Conservation (phyloP, 2,329 filamentous ascomycete genomes). For the Chalaropsis ovoidea region DNA sequence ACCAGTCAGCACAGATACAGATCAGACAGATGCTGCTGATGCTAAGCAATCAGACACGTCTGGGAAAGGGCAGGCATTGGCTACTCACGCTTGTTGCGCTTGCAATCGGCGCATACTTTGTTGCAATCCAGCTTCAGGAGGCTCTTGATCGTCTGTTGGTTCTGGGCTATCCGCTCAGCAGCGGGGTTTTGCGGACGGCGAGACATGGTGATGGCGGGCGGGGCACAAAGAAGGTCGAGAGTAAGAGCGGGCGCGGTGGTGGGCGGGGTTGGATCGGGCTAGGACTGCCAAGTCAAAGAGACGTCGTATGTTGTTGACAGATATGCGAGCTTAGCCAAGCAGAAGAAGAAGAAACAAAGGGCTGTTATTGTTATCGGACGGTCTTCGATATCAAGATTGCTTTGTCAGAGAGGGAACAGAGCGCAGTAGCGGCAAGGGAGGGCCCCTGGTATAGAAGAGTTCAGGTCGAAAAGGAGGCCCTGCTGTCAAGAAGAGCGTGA, state of each 20-base stretch:
- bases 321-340: background rate
- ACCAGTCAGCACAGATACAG: slow-evolving; percentile 20
- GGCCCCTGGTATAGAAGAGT: background rate
- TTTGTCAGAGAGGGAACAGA: slow-evolving; percentile 11
- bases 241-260: too few species aligned
- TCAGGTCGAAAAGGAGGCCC: background rate
- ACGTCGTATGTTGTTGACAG: background rate
- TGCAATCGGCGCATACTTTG: slow-evolving; percentile 97
- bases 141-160: slow-evolving; percentile 86
- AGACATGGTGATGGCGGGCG: slow-evolving; percentile 51
- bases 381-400: slow-evolving; percentile 9
- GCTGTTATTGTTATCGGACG: background rate
- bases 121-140: slow-evolving; percentile 90
- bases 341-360: background rate
- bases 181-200: slow-evolving; percentile 66
- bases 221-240: background rate
- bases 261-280: background rate
- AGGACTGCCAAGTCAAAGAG: background rate
- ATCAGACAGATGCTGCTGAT: slow-evolving; percentile 20
- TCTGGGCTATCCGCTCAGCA: slow-evolving; percentile 82
- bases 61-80: background rate
- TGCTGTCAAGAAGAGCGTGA: background rate
- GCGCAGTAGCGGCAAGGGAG: slow-evolving; percentile 10
- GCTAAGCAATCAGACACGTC: background rate
- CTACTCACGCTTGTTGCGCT: slow-evolving; percentile 85